Base-by-base conservation (phyloP, 2,329 filamentous ascomycete genomes). In the Knoxdaviesia proteae region DNA sequence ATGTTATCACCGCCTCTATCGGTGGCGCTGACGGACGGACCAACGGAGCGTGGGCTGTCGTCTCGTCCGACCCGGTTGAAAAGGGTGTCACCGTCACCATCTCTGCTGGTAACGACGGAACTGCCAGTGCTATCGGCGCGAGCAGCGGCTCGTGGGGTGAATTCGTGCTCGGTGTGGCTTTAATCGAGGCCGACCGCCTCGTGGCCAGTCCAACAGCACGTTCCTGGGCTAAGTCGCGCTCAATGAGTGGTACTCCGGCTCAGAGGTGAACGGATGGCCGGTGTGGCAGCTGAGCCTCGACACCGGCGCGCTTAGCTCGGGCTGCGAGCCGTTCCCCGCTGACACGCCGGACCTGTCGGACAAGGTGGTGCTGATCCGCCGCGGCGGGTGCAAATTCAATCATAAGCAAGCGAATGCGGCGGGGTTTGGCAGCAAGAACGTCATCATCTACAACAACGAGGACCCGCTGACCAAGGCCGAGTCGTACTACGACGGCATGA, bases 361-460 rank as follows among this genome's bases (percentile, higher is more conserved):
- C 30, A 60, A 68, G 41, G 67, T 80, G 35, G 72, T 76, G 4
- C 64, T 80, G 6, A 60, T 80, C 36, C 69, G 69, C 39, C 66
- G 72, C 30, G 74, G 74, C 40, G 64, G 57, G 6, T 79, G 74
- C 53, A 62, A 62, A 0, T 76, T 75, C 45, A 58, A 60, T 2
- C 49, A 61, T 8, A 77, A 79, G 58, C 64, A 64, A 2, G 51
- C 58, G 36, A 69, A 73, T 45, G 68, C 68, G 5, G 65, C 59
- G 2, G 62, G 60, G 6, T 62, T 62, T 40, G 75, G 75, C 7
- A 75, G 71, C 41, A 65, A 68, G 51, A 75, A 77, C 48, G 55
- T 80, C 43, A 56, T 80, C 48, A 59, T 75, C 50, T 79, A 77
- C 56, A 77, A 77, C 61, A 72, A 69, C 47, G 58, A 61, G 7